Base-by-base conservation (phyloP, 1,284 basidiomycete species). In the Pyrrhoderma noxium region DNA sequence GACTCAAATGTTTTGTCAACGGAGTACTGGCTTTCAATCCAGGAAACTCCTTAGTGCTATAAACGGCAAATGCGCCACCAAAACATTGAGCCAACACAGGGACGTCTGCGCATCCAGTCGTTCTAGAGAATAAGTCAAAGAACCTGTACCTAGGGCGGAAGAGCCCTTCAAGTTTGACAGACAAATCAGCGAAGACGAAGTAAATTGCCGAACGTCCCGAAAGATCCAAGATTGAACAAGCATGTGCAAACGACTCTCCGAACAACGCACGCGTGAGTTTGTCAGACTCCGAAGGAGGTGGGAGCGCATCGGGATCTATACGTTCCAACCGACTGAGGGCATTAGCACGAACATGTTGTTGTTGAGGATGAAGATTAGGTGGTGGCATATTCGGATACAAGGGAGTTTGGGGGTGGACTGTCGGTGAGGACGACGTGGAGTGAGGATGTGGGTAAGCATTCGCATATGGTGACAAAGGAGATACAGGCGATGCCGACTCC, bases 1-100 rank as follows among this genome's bases (percentile, higher is more conserved):
- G 49, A 27, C 43, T 54, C 13, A 54, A 34, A 18, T 57, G 49
- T 75, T 85, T 89, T 3, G 86, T 88, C 39, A 89, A 66, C 35
- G 84, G 78, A 0, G 86, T 89, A 0, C 85, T 88, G 1, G 81
- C 74, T 21, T 73, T 75, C 13, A 89, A 64, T 1, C 85, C 85
- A 0, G 86, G 86, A 61, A 89, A 89, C 61, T 85, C 82, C 59
- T 89, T 89, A 0, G 86, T 88, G 19, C 85, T 85, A 60, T 85
- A 89, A 0, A 89, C 76, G 18, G 74, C 75, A 63, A 89, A 89
- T 1, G 69, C 56, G 0, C 80, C 80, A 7, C 85, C 85, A 49
- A 77, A 83, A 59, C 80, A 82, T 62, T 87, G 82, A 1, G 84
- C 82, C 58, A 85, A 77, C 16, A 88, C 73, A 4, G 73, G 72